Evolutionary conservation across 768 basidiomycete genomes (phyloP).

Genomic region (Termitomyces sp.): DNA sequence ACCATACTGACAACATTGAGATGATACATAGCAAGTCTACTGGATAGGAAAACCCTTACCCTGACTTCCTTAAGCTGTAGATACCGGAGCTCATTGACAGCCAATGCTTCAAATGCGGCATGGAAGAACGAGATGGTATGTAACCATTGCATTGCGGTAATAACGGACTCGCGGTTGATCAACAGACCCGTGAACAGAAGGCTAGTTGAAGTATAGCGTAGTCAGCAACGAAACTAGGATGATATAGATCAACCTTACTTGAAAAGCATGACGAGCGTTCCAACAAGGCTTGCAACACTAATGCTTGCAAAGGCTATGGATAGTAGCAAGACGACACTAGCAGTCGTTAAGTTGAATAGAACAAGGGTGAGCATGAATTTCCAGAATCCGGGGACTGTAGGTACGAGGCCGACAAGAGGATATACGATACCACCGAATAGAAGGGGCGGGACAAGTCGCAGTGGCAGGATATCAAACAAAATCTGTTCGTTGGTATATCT

Average conservation of each 20-base stretch:
- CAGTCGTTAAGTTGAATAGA: constrained; percentile 94
- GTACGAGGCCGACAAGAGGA: constrained; percentile 90
- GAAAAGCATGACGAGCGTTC: constrained; percentile 95
- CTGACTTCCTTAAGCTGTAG: constrained; percentile 88
- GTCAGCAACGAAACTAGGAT: constrained; percentile 1
- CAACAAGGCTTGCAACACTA: constrained; percentile 89
- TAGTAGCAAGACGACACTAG: constrained; percentile 84
- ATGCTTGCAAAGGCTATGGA: constrained; percentile 85
- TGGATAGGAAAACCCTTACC: constrained; percentile 36
- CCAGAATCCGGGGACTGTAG: constrained; percentile 88
- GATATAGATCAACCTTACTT: constrained; percentile 56
- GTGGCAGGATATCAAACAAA: constrained; percentile 92
- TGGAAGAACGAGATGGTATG: constrained; percentile 97
- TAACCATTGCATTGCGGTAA: constrained; percentile 71
- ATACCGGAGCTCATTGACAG: constrained; percentile 97
- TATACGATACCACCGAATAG: constrained; percentile 96
- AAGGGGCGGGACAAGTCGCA: constrained; percentile 91
- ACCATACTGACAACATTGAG: constrained; percentile 60
- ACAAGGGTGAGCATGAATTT: constrained; percentile 96
- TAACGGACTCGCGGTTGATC: constrained; percentile 88
- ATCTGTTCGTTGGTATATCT: constrained; percentile 38
- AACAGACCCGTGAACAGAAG: constrained; percentile 92
- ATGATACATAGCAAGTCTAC: background rate
- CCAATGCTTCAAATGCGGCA: constrained; percentile 93
- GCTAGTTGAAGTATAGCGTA: constrained; percentile 32